Percentiles rank a stretch among this genome's conserved stretches.
Evolutionary conservation across 202 grass and related monocot genomes (phyloP).

Genomic region (Setaria viridis): DNA sequence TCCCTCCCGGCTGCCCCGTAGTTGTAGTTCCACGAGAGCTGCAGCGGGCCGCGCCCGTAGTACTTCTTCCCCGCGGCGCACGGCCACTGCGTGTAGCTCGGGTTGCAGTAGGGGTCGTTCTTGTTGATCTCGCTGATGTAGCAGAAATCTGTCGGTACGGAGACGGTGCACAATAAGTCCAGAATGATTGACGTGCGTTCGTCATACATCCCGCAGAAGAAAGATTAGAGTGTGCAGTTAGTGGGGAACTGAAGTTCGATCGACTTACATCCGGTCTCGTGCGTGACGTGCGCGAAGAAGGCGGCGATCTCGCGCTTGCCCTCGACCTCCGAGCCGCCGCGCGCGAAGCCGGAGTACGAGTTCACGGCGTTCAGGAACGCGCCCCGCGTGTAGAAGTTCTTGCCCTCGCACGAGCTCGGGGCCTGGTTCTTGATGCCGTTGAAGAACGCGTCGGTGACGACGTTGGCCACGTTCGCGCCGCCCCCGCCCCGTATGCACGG

Average conservation of each 20-base stretch:
- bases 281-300: slow-evolving; percentile 73
- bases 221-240: neutral
- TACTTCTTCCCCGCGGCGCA: slow-evolving; percentile 58
- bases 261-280: slow-evolving; percentile 77
- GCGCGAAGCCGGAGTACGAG: slow-evolving; percentile 47
- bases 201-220: too few relatives aligned
- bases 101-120: slow-evolving; percentile 50
- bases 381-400: slow-evolving; percentile 59
- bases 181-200: neutral
- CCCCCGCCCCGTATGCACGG: slow-evolving; percentile 30
- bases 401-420: slow-evolving; percentile 51
- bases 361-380: slow-evolving; percentile 49
- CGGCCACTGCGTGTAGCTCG: slow-evolving; percentile 38
- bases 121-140: slow-evolving; percentile 72
- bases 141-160: slow-evolving; percentile 51
- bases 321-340: slow-evolving; percentile 26
- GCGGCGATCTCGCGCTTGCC: slow-evolving; percentile 78
- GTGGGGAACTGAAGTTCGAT: neutral
- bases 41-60: slow-evolving; percentile 71
- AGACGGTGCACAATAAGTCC: neutral
- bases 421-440: slow-evolving; percentile 63
- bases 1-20: slow-evolving; percentile 62
- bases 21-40: slow-evolving; percentile 81
- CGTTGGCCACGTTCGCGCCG: slow-evolving; percentile 3
- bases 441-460: slow-evolving; percentile 73